A percentile compares a stretch with the other conserved stretches of the same genome.
phyloP scores from a whole-genome alignment of 768 basidiomycete genomes.

The Paxillus ammoniavirescens region DNA sequence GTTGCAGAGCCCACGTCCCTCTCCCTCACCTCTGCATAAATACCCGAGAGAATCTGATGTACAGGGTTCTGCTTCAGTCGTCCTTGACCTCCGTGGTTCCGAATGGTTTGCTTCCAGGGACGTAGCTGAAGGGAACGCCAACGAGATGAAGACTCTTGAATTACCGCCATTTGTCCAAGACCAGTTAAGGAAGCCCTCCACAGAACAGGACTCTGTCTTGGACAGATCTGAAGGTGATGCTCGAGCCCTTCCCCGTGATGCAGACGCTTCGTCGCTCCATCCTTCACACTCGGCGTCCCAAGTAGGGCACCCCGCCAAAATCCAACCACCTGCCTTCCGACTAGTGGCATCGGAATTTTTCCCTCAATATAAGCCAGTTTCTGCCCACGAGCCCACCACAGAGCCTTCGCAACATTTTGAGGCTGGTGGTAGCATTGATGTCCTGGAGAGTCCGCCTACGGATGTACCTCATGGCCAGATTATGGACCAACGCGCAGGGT shows the following conservation, averaged over 20 bases:
- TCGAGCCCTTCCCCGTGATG: neutral
- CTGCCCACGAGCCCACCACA: neutral
- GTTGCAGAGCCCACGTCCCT: conserved; percentile 28
- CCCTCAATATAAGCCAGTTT: neutral
- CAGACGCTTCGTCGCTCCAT: conserved; percentile 30
- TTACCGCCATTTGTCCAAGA: neutral
- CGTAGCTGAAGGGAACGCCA: neutral
- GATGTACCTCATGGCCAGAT: neutral
- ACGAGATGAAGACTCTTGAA: neutral
- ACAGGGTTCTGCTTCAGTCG: conserved; percentile 25
- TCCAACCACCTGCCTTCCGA: neutral
- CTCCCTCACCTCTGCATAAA: conserved; percentile 20
- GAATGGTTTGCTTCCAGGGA: conserved; percentile 25
- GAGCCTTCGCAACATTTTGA: neutral
- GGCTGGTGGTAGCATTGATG: neutral
- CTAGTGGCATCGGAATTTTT: conserved; percentile 15
- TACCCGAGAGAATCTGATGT: conserved; percentile 16
- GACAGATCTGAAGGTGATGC: conserved; percentile 23
- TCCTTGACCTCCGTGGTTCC: conserved; percentile 35
- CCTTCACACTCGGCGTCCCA: conserved; percentile 63
- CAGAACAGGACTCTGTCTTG: conserved; percentile 9
- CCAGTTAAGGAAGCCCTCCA: neutral
- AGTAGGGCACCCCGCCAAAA: conserved; percentile 18
- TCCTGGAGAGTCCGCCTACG: neutral
- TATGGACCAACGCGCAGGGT: neutral